Evolutionary conservation across 108 stramenopile species (phyloP), one percentile per base, ranked within the genome.

Genomic region (Nitzschia inconspicua): DNA sequence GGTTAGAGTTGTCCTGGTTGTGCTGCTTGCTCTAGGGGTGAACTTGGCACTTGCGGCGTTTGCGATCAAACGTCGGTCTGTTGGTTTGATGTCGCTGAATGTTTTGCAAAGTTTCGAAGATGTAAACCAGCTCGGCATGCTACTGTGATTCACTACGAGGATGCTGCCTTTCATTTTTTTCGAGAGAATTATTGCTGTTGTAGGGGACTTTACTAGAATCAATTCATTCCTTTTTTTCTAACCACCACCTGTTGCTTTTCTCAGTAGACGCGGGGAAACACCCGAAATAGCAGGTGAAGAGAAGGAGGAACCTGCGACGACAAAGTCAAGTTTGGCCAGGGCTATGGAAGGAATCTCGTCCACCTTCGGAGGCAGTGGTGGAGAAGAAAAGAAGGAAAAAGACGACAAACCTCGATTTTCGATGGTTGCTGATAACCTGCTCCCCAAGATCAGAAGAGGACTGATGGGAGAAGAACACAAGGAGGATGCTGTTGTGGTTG

Each of bases 391-490:
- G 41, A 65, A 65, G 39, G 46, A 65, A 22, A 47, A 55, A 24
- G 35, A 54, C 6, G 35, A 57, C 13, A 25, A 30, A 9, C 24
- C 28, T n/a, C 11, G 41, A 1, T 31, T 39, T 20, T 67, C 66
- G 5, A 30, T 58, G 10, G 22, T 31, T 10, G 53, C 31, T 35
- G 68, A 70, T 24, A 43, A 34, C 43, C 37, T 90, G 34, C 80
- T 93, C 60, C 92, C 92, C 6, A 77, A 85, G 84, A 88, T 93
- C 47, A 70, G 72, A 41, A 75, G 92, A 37, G 92, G 92, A 19
- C 67, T 81, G 42, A 59, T 47, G 25, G 82, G 58, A 18, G 78
- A 76, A 37, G 70, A 70, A 34, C 57, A 78, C 40, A 75, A 82
- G 20, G 85, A 75, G 32, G 80, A 88, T 37, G 86, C 66, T 42